These are phyloP conservation scores for Pichia pseudocactophila DNA, from an alignment of 805 yeast species.

Conservation along the genomic window DNA sequence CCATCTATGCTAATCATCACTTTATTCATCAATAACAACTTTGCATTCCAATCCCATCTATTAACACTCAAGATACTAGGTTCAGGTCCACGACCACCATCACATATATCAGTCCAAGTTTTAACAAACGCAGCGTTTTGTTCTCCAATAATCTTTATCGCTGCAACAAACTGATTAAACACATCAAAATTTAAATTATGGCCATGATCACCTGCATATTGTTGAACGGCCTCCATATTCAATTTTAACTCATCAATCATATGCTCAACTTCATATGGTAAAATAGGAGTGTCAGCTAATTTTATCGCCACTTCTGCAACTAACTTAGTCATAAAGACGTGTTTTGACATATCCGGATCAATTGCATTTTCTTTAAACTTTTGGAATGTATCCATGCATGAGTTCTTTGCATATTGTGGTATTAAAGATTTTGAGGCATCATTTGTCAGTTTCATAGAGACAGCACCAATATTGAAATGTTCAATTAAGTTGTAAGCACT, in stretches of 20 bases:
- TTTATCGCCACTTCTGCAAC: conserved; percentile 45
- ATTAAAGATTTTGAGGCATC: conserved; percentile 18
- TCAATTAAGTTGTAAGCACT: conserved; percentile 47
- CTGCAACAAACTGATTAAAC: conserved; percentile 23
- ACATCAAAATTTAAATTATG: conserved; percentile 19
- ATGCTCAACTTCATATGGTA: conserved; percentile 54
- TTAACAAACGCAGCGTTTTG: conserved; percentile 46
- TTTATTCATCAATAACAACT: conserved; percentile 46
- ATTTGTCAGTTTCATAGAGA: conserved; percentile 44
- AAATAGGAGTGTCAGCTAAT: conserved; percentile 64
- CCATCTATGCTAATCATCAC: conserved; percentile 39
- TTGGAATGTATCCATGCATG: conserved; percentile 60
- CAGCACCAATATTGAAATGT: conserved; percentile 57
- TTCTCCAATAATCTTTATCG: conserved; percentile 36
- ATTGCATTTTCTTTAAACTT: conserved; percentile 38
- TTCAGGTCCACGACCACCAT: conserved; percentile 51
- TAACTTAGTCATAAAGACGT: conserved; percentile 46
- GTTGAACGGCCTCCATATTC: conserved; percentile 39
- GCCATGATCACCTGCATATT: conserved; percentile 17
- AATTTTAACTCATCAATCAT: conserved; percentile 37
- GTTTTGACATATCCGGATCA: conserved; percentile 50
- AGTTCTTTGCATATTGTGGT: conserved; percentile 34
- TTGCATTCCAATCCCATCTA: conserved; percentile 78
- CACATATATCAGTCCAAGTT: conserved; percentile 55
- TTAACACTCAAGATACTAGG: conserved; percentile 63